phyloP scores from a whole-genome alignment of 768 basidiomycete genomes.

The Suillus lakei region DNA sequence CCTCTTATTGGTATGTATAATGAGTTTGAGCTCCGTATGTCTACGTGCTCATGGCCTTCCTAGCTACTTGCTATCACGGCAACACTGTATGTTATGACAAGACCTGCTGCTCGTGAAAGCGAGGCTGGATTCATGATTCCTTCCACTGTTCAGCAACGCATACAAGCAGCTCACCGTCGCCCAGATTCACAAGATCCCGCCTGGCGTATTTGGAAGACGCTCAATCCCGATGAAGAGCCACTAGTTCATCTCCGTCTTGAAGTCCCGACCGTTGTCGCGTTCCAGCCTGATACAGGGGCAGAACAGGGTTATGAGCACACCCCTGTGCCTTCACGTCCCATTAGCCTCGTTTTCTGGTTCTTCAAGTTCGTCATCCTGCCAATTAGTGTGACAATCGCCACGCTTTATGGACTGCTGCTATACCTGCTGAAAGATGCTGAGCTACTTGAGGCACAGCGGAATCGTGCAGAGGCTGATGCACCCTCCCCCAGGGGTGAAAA shows the following conservation, averaged over 20 bases:
- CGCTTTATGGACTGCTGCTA: constrained; percentile 77
- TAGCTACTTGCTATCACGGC: constrained; percentile 81
- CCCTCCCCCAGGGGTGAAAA: constrained; percentile 28
- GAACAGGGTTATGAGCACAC: constrained; percentile 33
- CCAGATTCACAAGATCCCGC: constrained; percentile 52
- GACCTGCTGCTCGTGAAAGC: constrained; percentile 46
- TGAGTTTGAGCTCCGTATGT: not conserved
- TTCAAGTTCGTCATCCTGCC: constrained; percentile 85
- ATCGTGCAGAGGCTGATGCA: constrained; percentile 53
- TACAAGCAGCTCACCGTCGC: constrained; percentile 35
- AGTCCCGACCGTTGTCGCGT: constrained; percentile 75
- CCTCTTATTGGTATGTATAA: constrained; percentile 69
- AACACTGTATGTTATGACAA: constrained; percentile 74
- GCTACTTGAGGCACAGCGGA: constrained; percentile 83
- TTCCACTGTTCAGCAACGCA: constrained; percentile 37
- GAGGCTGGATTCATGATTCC: constrained; percentile 22
- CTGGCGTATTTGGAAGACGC: constrained; percentile 73
- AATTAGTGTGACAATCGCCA: constrained; percentile 74
- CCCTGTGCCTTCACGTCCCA: constrained; percentile 51
- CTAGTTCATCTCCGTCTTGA: constrained; percentile 82
- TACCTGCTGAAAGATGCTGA: constrained; percentile 93
- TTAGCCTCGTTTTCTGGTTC: constrained; percentile 71
- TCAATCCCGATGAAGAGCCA: constrained; percentile 71
- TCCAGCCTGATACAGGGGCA: constrained; percentile 48
- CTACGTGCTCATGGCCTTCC: constrained; percentile 11